Evolutionary conservation across 768 basidiomycete species (phyloP).

Genomic region (Nidularia sp.): DNA sequence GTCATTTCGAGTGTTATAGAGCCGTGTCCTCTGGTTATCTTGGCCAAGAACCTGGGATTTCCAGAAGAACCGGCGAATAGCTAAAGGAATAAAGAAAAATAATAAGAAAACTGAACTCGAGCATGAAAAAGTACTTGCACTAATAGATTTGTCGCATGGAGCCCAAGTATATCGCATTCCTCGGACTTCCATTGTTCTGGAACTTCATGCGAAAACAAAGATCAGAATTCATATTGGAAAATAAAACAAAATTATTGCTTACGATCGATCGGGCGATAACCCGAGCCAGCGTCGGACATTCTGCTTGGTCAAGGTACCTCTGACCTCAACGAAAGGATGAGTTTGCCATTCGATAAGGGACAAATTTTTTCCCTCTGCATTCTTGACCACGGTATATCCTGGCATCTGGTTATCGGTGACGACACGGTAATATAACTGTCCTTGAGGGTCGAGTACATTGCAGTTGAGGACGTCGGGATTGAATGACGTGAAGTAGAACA

Average conservation of each 20-base stretch:
- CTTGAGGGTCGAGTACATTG: conserved; percentile 45
- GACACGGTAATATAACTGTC: conserved; percentile 43
- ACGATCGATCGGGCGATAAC: conserved; percentile 44
- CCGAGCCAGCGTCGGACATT: conserved; percentile 48
- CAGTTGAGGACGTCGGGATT: conserved; percentile 53
- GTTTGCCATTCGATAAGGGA: conserved; percentile 59
- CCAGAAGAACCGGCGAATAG: conserved; percentile 37
- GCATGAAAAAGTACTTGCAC: conserved; percentile 29
- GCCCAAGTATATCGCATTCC: conserved; percentile 53
- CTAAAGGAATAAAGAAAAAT: conserved; percentile 23
- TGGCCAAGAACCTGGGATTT: conserved; percentile 38
- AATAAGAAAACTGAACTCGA: background rate
- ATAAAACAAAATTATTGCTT: conserved; percentile 3
- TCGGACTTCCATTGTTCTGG: conserved; percentile 47
- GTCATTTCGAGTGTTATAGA: conserved; percentile 52
- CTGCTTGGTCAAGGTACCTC: conserved; percentile 45
- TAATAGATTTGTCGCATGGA: conserved; percentile 48
- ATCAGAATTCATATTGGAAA: background rate
- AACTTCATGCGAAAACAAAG: conserved; percentile 17
- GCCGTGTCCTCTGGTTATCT: conserved; percentile 41
- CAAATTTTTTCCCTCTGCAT: conserved; percentile 38
- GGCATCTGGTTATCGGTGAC: conserved; percentile 46
- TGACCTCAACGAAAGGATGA: conserved; percentile 48
- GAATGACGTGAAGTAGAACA: conserved; percentile 47
- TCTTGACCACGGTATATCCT: conserved; percentile 51